Conservation (phyloP, 345 rosid genomes). For the Melaleuca quinquenervia region DNA sequence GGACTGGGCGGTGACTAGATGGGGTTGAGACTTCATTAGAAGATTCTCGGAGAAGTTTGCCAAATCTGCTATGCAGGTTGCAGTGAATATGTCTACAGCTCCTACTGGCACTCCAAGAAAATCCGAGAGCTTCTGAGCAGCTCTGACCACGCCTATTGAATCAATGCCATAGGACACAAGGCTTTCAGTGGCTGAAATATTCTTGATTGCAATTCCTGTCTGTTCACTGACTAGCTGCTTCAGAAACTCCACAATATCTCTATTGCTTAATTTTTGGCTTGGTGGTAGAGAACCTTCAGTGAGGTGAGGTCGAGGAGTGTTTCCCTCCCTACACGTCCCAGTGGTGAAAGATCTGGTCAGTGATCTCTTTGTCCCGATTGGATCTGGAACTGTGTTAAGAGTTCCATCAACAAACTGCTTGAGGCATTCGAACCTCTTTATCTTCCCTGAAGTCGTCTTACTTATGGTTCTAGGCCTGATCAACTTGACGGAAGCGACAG, state of each 20-base stretch:
- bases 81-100: constrained; percentile 63
- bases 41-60: constrained; percentile 50
- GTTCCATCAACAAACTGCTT: constrained; percentile 46
- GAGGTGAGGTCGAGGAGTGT: constrained; percentile 25
- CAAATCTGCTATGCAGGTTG: constrained; percentile 53
- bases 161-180: constrained; percentile 61
- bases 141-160: constrained; percentile 62
- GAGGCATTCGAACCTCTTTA: constrained; percentile 67
- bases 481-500: constrained; percentile 38
- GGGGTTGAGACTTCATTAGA: constrained; percentile 33
- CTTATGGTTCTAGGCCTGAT: constrained; percentile 55
- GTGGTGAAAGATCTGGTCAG: constrained; percentile 34
- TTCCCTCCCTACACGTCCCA: constrained; percentile 38
- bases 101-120: constrained; percentile 54
- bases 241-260: constrained; percentile 37
- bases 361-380: constrained; percentile 17
- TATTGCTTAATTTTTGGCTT: constrained; percentile 15
- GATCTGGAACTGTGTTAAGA: constrained; percentile 26
- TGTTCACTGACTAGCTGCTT: constrained; percentile 37
- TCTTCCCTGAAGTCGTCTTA: constrained; percentile 64
- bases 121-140: constrained; percentile 60
- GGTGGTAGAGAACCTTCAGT: constrained; percentile 2
- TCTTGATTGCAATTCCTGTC: constrained; percentile 29
- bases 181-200: constrained; percentile 36
- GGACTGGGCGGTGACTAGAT: constrained; percentile 11